Evolutionary conservation across 305 asterid genomes (phyloP), one percentile per base, ranked within the genome.

Genomic region (Coffea humblotiana): DNA sequence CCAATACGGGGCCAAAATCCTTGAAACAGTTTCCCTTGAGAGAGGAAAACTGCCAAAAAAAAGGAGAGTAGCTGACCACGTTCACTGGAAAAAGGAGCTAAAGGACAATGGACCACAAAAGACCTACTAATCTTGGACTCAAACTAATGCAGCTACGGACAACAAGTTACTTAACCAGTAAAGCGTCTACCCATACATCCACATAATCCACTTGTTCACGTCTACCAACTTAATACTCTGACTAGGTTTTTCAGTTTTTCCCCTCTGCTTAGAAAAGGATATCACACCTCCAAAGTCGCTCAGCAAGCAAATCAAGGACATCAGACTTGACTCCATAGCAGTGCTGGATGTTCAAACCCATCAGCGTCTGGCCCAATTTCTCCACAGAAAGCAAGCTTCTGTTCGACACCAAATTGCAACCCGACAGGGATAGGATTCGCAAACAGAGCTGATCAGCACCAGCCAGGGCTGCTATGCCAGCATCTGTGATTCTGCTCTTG

Each of bases 201-300:
- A 45, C 56, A 19, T 51, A 32, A 75, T 8, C 83, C 11, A 21
- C 25, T 40, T 52, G 40, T 25, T 48, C 69, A 58, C 3, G 56
- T 52, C 79, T 27, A 3, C 27, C 54, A 15, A 43, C 58, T 40
- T 78, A 13, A 4, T 21, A 1, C 23, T 51, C 32, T 48, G 58
- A 45, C 48, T 49, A 10, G 47, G 25, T 52, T 29, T 47, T 64
- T 27, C 61, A 19, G 37, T 25, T n/a, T 25, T 60, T 7, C 49
- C 49, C 58, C 45, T 21, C 48, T 51, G 80, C 80, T 88, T 83
- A 94, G 76, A 77, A 86, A 66, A 96, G 97, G 81, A 94, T 86
- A 74, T 96, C 97, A 47, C 99, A 94, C 92, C 94, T 89, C 93
- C 97, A 90, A 8, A 94, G 92, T n/a, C 81, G 88, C 85, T 90